Evolutionary conservation across 257 asterid species (phyloP).

Genomic region (Nicotiana paniculata): DNA sequence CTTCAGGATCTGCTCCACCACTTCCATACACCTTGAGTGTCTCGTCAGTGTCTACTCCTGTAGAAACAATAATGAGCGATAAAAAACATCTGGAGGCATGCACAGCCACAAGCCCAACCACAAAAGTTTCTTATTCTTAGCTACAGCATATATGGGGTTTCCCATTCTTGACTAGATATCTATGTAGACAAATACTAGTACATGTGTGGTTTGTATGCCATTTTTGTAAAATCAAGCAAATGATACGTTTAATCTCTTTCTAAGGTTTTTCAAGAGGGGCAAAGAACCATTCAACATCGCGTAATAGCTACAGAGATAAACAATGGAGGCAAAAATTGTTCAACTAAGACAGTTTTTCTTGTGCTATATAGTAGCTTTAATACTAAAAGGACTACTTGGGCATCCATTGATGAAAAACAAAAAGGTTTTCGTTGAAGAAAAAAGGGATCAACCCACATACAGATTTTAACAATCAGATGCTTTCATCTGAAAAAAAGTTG

Average conservation of each 20-base stretch:
- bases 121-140: background rate
- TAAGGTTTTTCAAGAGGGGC: background rate
- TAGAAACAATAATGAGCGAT: slow-evolving; percentile 1
- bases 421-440: background rate
- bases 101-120: background rate
- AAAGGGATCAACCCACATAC: background rate
- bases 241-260: background rate
- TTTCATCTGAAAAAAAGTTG: background rate
- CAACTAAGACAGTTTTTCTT: background rate
- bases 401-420: background rate
- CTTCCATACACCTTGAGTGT: slow-evolving; percentile 60
- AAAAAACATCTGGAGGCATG: background rate
- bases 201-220: background rate
- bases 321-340: background rate
- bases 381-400: background rate
- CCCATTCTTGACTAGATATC: background rate
- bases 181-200: background rate
- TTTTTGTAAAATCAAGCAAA: background rate
- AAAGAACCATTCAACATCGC: background rate
- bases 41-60: slow-evolving; percentile 85
- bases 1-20: slow-evolving; percentile 96
- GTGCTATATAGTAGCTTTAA: background rate
- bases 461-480: background rate
- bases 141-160: background rate
- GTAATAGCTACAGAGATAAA: background rate